These are phyloP conservation scores for Verticillium isaacii DNA, from an alignment of 2,329 filamentous ascomycete genomes.

Conservation along the genomic window DNA sequence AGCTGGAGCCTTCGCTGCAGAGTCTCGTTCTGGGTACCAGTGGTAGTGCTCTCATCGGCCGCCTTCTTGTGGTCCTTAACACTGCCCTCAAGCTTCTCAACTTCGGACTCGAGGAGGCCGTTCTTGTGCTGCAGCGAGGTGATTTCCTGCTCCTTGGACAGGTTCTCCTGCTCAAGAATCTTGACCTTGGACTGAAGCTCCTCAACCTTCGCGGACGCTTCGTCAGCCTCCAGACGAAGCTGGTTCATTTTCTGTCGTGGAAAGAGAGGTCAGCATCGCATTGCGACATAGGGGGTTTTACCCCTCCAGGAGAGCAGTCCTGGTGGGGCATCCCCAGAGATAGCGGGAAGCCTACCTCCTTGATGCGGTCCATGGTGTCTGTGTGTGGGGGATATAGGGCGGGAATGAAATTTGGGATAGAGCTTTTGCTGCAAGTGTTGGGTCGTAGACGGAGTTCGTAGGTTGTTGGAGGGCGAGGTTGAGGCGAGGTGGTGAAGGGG, in stretches of 20 bases:
- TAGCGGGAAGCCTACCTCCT: constrained; percentile 63
- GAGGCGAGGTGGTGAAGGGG: not conserved
- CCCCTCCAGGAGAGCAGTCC: constrained; percentile 14
- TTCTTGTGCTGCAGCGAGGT: constrained; percentile 96
- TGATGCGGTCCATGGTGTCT: constrained; percentile 75
- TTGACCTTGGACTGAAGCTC: constrained; percentile 88
- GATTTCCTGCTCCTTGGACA: constrained; percentile 97
- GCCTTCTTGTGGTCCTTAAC: constrained; percentile 86
- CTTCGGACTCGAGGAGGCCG: constrained; percentile 79
- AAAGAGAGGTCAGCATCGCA: constrained; percentile 9
- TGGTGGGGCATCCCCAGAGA: constrained; percentile 24
- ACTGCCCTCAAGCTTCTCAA: constrained; percentile 83
- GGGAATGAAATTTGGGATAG: not conserved
- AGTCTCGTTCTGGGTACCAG: constrained; percentile 83
- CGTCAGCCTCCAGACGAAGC: constrained; percentile 91
- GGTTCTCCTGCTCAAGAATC: constrained; percentile 86
- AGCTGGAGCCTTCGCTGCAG: constrained; percentile 90
- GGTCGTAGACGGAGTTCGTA: not conserved
- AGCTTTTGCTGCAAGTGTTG: not conserved
- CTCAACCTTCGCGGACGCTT: constrained; percentile 74
- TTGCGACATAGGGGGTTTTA: constrained; percentile 10
- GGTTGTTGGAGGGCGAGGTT: not conserved
- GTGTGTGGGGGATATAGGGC: not conserved
- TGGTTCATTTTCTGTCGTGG: constrained; percentile 78
- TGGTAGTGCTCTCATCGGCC: constrained; percentile 78